phyloP scores from a whole-genome alignment of 768 basidiomycete genomes.

The Phlegmacium glaucopus region DNA sequence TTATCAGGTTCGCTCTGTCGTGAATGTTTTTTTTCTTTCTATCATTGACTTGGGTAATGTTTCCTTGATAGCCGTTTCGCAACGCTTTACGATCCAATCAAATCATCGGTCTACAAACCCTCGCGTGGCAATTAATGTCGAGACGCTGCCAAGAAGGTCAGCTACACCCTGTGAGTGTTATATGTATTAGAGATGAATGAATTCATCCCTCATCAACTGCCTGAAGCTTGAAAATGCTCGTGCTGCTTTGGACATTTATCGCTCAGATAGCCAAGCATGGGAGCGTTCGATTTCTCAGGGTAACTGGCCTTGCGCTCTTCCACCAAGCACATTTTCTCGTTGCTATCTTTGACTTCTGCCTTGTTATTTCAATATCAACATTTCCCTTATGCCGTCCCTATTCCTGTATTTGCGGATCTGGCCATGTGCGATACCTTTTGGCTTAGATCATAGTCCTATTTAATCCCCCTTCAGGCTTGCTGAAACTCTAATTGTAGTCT shows the following conservation, averaged over 20 bases:
- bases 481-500: conserved; percentile 2
- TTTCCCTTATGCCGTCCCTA: neutral
- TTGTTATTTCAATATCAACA: neutral
- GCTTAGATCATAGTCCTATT: neutral
- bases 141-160: conserved; percentile 72
- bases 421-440: neutral
- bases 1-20: conserved; percentile 44
- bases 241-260: conserved; percentile 50
- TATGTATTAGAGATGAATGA: conserved; percentile 6
- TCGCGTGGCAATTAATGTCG: conserved; percentile 81
- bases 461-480: neutral
- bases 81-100: conserved; percentile 68
- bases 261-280: conserved; percentile 63
- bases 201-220: conserved; percentile 6
- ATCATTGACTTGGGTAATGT: conserved; percentile 3
- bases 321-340: conserved; percentile 76
- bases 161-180: conserved; percentile 62
- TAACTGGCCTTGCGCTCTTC: conserved; percentile 74
- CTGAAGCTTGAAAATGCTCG: conserved; percentile 75
- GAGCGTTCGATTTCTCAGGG: conserved; percentile 54
- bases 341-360: conserved; percentile 55
- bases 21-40: conserved; percentile 1
- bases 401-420: neutral
- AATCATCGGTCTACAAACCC: conserved; percentile 69
- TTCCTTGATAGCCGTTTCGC: conserved; percentile 58